Base-by-base conservation (phyloP, 768 basidiomycete genomes). In the Leccinum sublutescens region DNA sequence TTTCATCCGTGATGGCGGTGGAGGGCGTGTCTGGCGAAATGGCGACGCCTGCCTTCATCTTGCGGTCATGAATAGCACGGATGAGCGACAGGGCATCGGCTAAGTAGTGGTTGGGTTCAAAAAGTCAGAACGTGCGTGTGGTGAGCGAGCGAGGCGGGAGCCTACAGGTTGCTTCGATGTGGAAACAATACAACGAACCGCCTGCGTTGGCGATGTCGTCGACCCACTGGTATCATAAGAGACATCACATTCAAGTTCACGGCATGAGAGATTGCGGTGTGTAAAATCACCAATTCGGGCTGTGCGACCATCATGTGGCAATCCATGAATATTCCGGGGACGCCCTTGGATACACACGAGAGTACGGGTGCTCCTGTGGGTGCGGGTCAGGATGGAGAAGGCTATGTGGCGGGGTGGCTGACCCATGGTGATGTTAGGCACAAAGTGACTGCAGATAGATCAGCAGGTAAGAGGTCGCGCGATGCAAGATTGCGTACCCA, bases 271-370 rank as follows among this genome's bases (percentile, higher is more conserved):
- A 34, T 34, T 12, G 33, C 48, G 31, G 19, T 19, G 38, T 34
- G 8, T 68, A 52, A 45, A 19, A n/a, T 54, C 64, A 93, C 95
- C 81, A 89, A 88, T 69, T 90, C 92, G 10, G 97, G 97, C 52
- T 98, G 79, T 0, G 94, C 74, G 19, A 99, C 97, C 97, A 99
- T 99, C 97, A 98, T 98, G 76, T 99, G 97, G 75, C 95, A 98
- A 75, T 99, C 97, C 96, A 99, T 98, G 79, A 95, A 98, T 66
- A 98, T 97, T 55, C 85, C 92, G 2, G 96, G 95, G 21, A 98
- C 84, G 36, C 86, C 84, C 74, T 94, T 94, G 55, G 83, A 79
- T 21, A 99, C 87, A 64, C 88, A 91, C 31, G 89, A 80, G 33
- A 98, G 83, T 52, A 98, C 83, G 7, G 96, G 95, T 34, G 92